Conservation (phyloP, 192 early-diverging fungal genomes). For the Allomyces javanicus region DNA sequence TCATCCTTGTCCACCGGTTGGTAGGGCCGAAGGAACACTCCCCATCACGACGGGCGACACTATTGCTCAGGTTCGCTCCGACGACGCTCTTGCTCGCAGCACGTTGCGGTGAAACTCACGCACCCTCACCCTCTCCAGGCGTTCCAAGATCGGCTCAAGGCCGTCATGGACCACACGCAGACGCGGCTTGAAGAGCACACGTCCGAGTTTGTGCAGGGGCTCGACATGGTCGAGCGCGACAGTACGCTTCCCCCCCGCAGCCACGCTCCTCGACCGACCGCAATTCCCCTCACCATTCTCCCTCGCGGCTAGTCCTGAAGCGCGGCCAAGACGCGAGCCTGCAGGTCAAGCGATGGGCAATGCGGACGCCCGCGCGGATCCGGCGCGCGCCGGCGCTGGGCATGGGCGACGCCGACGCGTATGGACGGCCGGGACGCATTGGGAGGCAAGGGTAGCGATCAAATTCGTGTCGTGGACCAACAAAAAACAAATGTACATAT, state of each 20-base stretch:
- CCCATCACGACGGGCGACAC: too few relatives aligned
- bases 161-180: not conserved
- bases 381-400: not conserved
- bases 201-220: not conserved
- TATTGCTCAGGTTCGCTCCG: too few relatives aligned
- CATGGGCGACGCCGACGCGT: too few relatives aligned
- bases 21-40: too few relatives aligned
- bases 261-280: not conserved
- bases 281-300: not conserved
- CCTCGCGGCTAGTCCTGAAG: not conserved
- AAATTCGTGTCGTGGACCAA: too few relatives aligned
- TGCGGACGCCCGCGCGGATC: not conserved
- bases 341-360: not conserved
- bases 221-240: not conserved
- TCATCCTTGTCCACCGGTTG: too few relatives aligned
- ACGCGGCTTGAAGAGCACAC: not conserved
- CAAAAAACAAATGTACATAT: too few relatives aligned
- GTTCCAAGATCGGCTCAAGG: not conserved
- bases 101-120: too few relatives aligned
- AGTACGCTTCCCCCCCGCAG: not conserved
- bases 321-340: not conserved
- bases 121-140: not conserved
- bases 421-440: too few relatives aligned
- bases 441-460: too few relatives aligned
- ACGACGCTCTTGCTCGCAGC: too few relatives aligned